phyloP scores from a whole-genome alignment of 352 stramenopile genomes.

The Globisporangium cylindrosporum region DNA sequence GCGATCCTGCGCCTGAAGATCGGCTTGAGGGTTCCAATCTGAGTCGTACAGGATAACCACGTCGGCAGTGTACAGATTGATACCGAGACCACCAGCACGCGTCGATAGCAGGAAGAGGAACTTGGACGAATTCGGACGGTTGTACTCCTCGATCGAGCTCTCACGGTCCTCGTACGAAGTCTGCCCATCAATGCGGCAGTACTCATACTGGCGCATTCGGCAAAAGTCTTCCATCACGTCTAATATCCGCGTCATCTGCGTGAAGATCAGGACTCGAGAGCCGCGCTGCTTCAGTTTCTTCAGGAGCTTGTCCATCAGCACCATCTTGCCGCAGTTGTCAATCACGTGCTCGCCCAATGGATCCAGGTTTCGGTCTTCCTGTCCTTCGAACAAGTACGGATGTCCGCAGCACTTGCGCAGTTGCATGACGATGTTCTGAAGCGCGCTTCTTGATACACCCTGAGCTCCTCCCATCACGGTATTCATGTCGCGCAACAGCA shows the following conservation, averaged over 20 bases:
- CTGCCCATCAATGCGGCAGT: slow-evolving; percentile 88
- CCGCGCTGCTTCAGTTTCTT: slow-evolving; percentile 86
- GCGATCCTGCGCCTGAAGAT: slow-evolving; percentile 94
- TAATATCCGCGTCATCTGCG: slow-evolving; percentile 91
- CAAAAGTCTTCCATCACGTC: slow-evolving; percentile 97
- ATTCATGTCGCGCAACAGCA: slow-evolving; percentile 95
- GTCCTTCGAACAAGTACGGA: slow-evolving; percentile 93
- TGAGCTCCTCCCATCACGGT: slow-evolving; percentile 66
- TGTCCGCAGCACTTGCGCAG: slow-evolving; percentile 89
- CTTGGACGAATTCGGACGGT: slow-evolving; percentile 93
- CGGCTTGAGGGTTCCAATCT: slow-evolving; percentile 98
- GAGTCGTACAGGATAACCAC: slow-evolving; percentile 98
- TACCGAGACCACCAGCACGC: slow-evolving; percentile 95
- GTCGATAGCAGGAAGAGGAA: slow-evolving; percentile 99
- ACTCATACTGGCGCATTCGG: slow-evolving; percentile 90
- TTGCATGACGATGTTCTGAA: slow-evolving; percentile 89
- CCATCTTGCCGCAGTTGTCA: slow-evolving; percentile 98
- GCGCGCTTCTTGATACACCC: slow-evolving; percentile 73
- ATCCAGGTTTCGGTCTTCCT: slow-evolving; percentile 94
- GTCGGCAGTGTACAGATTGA: slow-evolving; percentile 99
- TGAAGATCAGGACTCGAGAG: slow-evolving; percentile 91
- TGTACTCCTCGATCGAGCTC: slow-evolving; percentile 93
- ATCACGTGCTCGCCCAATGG: slow-evolving; percentile 96
- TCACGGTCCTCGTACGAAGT: slow-evolving; percentile 87
- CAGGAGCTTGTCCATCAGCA: slow-evolving; percentile 92